These are phyloP conservation scores for Chaetomiaceae sp. DNA, from an alignment of 2,329 filamentous ascomycete genomes.

Conservation along the genomic window DNA sequence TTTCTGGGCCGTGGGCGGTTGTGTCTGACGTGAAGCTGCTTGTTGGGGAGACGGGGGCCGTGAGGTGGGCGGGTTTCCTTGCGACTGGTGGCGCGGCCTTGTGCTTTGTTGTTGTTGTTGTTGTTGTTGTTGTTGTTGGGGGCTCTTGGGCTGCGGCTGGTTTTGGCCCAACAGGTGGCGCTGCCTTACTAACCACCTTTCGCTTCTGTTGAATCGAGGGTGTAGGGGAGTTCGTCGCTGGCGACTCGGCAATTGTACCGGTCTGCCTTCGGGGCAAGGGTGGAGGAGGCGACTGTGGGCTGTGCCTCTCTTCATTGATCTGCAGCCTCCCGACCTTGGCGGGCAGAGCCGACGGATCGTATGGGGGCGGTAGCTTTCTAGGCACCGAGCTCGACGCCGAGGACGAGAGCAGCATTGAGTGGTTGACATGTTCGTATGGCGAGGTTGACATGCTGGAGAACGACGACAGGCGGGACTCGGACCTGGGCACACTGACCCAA, in stretches of 20 bases:
- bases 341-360: slow-evolving; percentile 43
- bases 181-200: slow-evolving; percentile 26
- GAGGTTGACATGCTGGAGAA: slow-evolving; percentile 55
- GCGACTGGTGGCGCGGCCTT: slow-evolving; percentile 54
- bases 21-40: slow-evolving; percentile 20
- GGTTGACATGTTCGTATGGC: slow-evolving; percentile 53
- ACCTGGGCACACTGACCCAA: slow-evolving; percentile 66
- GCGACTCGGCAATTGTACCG: slow-evolving; percentile 11
- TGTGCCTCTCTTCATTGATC: slow-evolving; percentile 37
- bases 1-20: slow-evolving; percentile 4
- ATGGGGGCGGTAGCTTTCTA: slow-evolving; percentile 49
- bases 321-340: slow-evolving; percentile 42
- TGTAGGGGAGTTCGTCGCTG: slow-evolving; percentile 1
- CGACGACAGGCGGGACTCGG: slow-evolving; percentile 48
- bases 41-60: slow-evolving; percentile 30
- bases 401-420: slow-evolving; percentile 43
- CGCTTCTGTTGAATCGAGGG: slow-evolving; percentile 13
- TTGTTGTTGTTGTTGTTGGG: slow-evolving; percentile 9
- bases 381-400: slow-evolving; percentile 42
- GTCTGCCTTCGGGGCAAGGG: slow-evolving; percentile 41
- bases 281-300: slow-evolving; percentile 24
- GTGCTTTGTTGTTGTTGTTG: slow-evolving; percentile 32
- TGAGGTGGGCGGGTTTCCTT: slow-evolving; percentile 56
- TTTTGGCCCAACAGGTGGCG: slow-evolving; percentile 30
- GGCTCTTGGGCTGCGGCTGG: slow-evolving; percentile 36